Evolutionary conservation across 2,329 filamentous ascomycete genomes (phyloP), one percentile per base, ranked within the genome.

Genomic region (Penicillium sumatraense): DNA sequence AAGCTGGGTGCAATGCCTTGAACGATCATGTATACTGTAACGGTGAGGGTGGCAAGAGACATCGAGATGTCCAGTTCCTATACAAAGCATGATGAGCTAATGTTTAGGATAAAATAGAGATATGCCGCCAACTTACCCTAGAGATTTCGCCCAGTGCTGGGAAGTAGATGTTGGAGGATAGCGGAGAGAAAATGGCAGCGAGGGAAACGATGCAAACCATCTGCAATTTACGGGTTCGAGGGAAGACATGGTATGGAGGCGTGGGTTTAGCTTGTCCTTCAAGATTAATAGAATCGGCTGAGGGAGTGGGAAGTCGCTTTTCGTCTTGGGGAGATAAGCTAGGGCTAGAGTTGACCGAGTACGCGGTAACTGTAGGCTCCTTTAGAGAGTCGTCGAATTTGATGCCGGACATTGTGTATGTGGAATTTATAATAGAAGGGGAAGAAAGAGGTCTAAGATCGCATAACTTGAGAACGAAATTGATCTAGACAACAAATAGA

Each of bases 1-100:
- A 83, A 70, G 3, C 76, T 69, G 0, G 81, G 80, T 3, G 79
- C 75, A 14, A 83, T 64, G 5, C 78, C 82, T 66, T 83, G 81
- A 3, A 82, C 68, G 47, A 83, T 72, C 66, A 81, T 77, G 59
- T 83, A 84, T 31, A 72, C 56, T 0, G 74, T 75, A 16, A 76
- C 66, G 1, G 74, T 75, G n/a, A 75, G 57, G 11, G 68, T 72
- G 16, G 70, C 62, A 2, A 71, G 54, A 11, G 68, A 59, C 47
- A 66, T 64, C 7, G 64, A 70, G 38, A 71, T 52, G 29, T 65
- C 24, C 7, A 73, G 54, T 18, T 68, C 57, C 53, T 64, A 24
- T 13, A 41, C n/a, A 40, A 27, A 7, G 18, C 21, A 54, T 13
- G 49, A 31, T 18, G 14, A 49, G 23, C 47, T 21, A 4, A n/a